Conservation (phyloP, 768 basidiomycete genomes). For the Amanita pseudoporphyria region DNA sequence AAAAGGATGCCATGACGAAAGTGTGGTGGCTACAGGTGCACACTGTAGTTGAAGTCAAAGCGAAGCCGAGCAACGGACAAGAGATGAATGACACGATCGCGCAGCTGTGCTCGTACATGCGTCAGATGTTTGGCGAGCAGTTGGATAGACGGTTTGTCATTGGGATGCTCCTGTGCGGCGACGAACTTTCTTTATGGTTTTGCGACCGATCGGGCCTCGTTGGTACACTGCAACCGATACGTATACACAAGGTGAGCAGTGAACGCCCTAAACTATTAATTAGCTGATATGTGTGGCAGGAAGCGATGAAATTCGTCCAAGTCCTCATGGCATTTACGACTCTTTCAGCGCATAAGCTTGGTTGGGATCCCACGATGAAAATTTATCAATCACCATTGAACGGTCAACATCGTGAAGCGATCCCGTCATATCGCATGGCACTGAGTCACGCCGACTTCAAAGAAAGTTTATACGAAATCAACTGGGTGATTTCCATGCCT, state of each 20-base stretch:
- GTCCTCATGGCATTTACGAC: not conserved
- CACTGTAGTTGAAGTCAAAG: not conserved
- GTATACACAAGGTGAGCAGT: conserved; percentile 3
- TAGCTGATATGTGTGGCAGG: not conserved
- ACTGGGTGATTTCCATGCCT: too few relatives aligned
- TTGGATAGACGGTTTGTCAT: conserved; percentile 8
- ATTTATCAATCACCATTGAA: not conserved
- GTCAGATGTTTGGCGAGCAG: too few relatives aligned
- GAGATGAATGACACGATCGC: not conserved
- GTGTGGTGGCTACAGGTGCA: not conserved
- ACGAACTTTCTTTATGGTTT: conserved; percentile 3
- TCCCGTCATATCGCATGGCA: not conserved
- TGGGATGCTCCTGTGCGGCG: too few relatives aligned
- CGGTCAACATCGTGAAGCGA: too few relatives aligned
- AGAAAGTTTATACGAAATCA: too few relatives aligned
- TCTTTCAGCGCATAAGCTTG: conserved; percentile 5
- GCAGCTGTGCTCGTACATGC: not conserved
- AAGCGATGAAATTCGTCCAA: conserved; percentile 1
- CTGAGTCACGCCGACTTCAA: too few relatives aligned
- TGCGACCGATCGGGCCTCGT: conserved; percentile 9
- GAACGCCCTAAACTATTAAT: not conserved
- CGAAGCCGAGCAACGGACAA: not conserved
- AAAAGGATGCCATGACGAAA: not conserved
- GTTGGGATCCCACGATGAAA: conserved; percentile 9
- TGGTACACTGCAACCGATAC: conserved; percentile 4